phyloP scores from a whole-genome alignment of 805 yeast species.

The Lipomyces oligophaga region DNA sequence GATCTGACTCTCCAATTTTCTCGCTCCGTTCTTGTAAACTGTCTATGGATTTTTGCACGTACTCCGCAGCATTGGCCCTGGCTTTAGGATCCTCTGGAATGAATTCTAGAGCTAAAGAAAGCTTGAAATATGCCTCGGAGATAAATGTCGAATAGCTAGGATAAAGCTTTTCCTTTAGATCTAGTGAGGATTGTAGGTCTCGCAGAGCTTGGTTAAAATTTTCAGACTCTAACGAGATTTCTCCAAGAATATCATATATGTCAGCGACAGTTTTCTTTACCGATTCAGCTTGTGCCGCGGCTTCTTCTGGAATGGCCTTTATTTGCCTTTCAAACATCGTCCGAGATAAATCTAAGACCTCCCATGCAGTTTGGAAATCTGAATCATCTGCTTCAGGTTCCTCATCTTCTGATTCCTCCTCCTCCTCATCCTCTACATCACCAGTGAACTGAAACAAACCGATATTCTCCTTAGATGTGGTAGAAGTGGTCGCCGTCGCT shows the following conservation, averaged over 20 bases:
- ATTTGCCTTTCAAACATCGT: constrained; percentile 53
- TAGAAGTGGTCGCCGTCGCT: constrained; percentile 34
- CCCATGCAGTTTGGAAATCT: constrained; percentile 88
- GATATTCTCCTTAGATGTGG: constrained; percentile 16
- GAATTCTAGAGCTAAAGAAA: constrained; percentile 75
- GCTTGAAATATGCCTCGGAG: constrained; percentile 76
- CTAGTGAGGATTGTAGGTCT: constrained; percentile 60
- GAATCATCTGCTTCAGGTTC: constrained; percentile 46
- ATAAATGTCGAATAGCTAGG: constrained; percentile 47
- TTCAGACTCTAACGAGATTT: constrained; percentile 84
- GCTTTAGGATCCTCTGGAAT: constrained; percentile 47
- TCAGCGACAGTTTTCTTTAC: constrained; percentile 60
- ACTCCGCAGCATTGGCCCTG: constrained; percentile 48
- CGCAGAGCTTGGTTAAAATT: constrained; percentile 73
- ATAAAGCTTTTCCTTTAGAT: constrained; percentile 52
- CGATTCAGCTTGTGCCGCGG: constrained; percentile 34
- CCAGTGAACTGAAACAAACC: constrained; percentile 28
- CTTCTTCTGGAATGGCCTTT: constrained; percentile 30
- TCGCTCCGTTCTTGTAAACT: constrained; percentile 44
- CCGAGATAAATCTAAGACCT: constrained; percentile 70
- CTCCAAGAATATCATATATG: constrained; percentile 77
- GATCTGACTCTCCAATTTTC: constrained; percentile 41
- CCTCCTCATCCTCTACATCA: constrained; percentile 33
- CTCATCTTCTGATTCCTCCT: constrained; percentile 37
- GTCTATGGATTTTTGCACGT: constrained; percentile 52